Conservation (phyloP, 75 land plant genomes). For the Azolla pinnata region DNA sequence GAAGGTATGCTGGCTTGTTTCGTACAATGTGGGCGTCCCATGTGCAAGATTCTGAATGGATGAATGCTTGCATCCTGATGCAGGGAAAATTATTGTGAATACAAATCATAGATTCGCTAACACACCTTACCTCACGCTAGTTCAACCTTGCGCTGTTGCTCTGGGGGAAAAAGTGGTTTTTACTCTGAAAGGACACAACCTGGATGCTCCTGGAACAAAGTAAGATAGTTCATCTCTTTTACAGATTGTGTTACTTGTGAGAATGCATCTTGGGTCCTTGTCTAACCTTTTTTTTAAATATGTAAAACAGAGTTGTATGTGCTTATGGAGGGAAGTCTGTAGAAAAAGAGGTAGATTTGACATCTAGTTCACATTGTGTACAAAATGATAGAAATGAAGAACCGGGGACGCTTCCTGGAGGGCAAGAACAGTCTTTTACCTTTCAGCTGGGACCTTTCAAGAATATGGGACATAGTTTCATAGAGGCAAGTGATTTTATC, state of each 20-base stretch:
- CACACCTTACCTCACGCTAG: slow-evolving; percentile 19
- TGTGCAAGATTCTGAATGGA: too few relatives aligned
- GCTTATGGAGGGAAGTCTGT: slow-evolving; percentile 57
- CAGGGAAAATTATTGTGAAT: too few relatives aligned
- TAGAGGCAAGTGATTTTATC: slow-evolving; percentile 42
- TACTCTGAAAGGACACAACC: slow-evolving; percentile 46
- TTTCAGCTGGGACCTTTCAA: slow-evolving; percentile 19
- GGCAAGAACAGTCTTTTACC: neutral
- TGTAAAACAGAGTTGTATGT: slow-evolving; percentile 75
- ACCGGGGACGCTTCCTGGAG: slow-evolving; percentile 39
- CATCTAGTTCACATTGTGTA: neutral
- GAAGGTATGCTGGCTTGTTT: slow-evolving; percentile 38
- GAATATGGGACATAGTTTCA: slow-evolving; percentile 52
- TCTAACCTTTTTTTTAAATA: too few relatives aligned
- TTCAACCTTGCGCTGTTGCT: slow-evolving; percentile 55
- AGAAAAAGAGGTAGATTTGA: slow-evolving; percentile 20
- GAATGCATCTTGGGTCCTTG: too few relatives aligned
- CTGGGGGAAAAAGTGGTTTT: slow-evolving; percentile 29
- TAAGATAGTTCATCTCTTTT: too few relatives aligned
- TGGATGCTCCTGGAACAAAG: slow-evolving; percentile 37
- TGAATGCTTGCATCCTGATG: too few relatives aligned
- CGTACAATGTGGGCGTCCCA: neutral
- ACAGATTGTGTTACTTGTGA: too few relatives aligned
- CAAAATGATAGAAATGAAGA: slow-evolving; percentile 11
- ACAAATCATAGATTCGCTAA: too few relatives aligned